A percentile compares a stretch with the other conserved stretches of the same genome.
Evolutionary conservation across 345 rosid species (phyloP).

Genomic region (Excoecaria agallocha): DNA sequence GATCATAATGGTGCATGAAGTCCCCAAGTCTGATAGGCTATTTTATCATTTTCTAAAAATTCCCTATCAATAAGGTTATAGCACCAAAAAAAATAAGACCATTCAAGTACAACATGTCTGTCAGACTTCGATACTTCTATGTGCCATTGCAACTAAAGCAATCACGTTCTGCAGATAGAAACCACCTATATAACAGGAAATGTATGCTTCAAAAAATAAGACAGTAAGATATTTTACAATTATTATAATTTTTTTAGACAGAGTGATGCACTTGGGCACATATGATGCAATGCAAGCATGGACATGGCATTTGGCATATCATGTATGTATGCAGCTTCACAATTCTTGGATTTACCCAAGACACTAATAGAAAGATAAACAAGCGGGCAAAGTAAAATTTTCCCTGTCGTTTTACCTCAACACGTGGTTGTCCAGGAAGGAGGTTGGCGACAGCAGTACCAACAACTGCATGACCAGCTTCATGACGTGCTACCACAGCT

Average conservation of each 20-base stretch:
- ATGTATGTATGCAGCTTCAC: not conserved
- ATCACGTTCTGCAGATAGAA: not conserved
- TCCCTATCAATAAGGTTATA: not conserved
- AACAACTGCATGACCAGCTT: slow-evolving; percentile 98
- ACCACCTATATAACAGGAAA: not conserved
- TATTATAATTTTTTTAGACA: not conserved
- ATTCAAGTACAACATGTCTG: not conserved
- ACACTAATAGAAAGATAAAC: not conserved
- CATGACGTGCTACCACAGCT: slow-evolving; percentile 96
- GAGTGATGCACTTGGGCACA: not conserved
- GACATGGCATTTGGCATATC: not conserved
- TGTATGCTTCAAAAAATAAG: not conserved
- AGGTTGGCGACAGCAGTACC: slow-evolving; percentile 92
- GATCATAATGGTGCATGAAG: not conserved
- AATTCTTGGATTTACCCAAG: not conserved
- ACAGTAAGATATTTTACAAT: not conserved
- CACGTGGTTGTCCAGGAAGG: slow-evolving; percentile 86
- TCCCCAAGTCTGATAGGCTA: not conserved
- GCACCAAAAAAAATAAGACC: not conserved
- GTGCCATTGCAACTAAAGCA: not conserved
- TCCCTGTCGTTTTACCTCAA: slow-evolving; percentile 51
- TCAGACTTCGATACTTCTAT: not conserved
- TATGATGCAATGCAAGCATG: not conserved
- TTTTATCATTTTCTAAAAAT: not conserved
- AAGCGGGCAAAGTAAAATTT: not conserved